Percentiles rank a stretch among this genome's conserved stretches.
These are phyloP conservation scores for Auriscalpium vulgare DNA, from an alignment of 768 basidiomycete genomes.

Conservation along the genomic window DNA sequence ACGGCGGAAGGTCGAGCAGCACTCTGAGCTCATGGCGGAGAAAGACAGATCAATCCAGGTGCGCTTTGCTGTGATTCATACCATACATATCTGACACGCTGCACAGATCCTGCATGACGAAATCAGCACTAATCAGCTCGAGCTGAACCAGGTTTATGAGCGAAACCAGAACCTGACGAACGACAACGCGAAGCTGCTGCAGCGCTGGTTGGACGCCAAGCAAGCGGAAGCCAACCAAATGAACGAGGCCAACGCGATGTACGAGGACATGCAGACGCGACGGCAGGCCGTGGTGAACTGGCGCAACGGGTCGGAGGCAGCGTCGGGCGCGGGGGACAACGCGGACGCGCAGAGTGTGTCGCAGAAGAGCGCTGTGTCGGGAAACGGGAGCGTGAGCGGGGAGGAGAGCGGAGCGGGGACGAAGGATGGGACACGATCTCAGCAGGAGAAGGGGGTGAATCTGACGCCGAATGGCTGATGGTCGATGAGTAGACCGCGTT, in stretches of 20 bases:
- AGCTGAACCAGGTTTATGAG: conserved; percentile 83
- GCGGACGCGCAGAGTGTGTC: conserved; percentile 24
- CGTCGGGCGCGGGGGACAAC: conserved; percentile 14
- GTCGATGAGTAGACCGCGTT: conserved; percentile 28
- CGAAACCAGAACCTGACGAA: conserved; percentile 80
- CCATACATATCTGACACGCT: neutral
- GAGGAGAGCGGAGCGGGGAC: conserved; percentile 36
- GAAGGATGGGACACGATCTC: conserved; percentile 74
- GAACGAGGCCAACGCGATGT: conserved; percentile 89
- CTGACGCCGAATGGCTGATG: conserved; percentile 90
- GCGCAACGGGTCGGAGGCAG: conserved; percentile 34
- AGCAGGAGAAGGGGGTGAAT: conserved; percentile 59
- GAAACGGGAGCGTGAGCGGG: conserved; percentile 60
- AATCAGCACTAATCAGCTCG: conserved; percentile 84
- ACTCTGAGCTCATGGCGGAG: conserved; percentile 78
- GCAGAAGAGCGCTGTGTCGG: conserved; percentile 34
- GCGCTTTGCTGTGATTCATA: conserved; percentile 4
- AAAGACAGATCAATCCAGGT: conserved; percentile 89
- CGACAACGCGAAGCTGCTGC: conserved; percentile 91
- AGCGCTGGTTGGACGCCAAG: conserved; percentile 95
- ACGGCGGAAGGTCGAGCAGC: conserved; percentile 72
- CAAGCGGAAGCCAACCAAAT: conserved; percentile 88
- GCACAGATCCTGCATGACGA: conserved; percentile 88
- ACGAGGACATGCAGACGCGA: conserved; percentile 77
- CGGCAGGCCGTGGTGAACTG: conserved; percentile 55